These are phyloP conservation scores for Lineolata rhizophorae DNA, from an alignment of 495 filamentous ascomycete species.

Conservation along the genomic window DNA sequence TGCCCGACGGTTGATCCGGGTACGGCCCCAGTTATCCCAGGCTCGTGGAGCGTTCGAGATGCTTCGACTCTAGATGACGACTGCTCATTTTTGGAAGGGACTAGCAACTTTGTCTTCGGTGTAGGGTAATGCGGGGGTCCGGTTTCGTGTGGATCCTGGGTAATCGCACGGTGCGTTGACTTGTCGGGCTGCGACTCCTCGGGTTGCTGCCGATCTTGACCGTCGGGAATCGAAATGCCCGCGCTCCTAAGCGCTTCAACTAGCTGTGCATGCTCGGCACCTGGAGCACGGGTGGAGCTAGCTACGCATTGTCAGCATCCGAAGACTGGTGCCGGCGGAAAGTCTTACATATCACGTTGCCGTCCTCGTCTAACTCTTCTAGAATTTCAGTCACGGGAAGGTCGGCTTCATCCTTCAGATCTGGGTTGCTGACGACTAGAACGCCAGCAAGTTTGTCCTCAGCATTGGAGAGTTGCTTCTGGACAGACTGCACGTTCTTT, in stretches of 20 bases:
- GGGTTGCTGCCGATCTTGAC: background rate
- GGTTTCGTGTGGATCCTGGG: too few relatives aligned
- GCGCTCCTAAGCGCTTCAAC: background rate
- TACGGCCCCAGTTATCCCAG: too few relatives aligned
- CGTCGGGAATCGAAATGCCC: background rate
- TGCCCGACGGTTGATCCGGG: too few relatives aligned
- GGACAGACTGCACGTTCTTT: slow-evolving; percentile 47
- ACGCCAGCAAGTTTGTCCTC: slow-evolving; percentile 44
- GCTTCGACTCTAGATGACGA: too few relatives aligned
- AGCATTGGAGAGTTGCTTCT: slow-evolving; percentile 42
- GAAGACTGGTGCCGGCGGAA: too few relatives aligned
- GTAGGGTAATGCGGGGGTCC: too few relatives aligned
- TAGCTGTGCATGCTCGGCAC: slow-evolving; percentile 2
- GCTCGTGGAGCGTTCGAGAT: too few relatives aligned
- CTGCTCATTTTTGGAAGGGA: too few relatives aligned
- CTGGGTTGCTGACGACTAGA: slow-evolving; percentile 13
- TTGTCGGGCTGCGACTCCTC: background rate
- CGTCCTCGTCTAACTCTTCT: slow-evolving; percentile 84
- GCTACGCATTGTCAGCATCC: too few relatives aligned
- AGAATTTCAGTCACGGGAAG: slow-evolving; percentile 67
- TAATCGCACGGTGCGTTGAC: too few relatives aligned
- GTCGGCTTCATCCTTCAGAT: slow-evolving; percentile 33
- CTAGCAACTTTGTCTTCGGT: too few relatives aligned
- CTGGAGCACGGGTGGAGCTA: slow-evolving; percentile 20
- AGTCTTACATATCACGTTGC: slow-evolving; percentile 71